phyloP scores from a whole-genome alignment of 495 filamentous ascomycete genomes.

The Penicillium steckii region DNA sequence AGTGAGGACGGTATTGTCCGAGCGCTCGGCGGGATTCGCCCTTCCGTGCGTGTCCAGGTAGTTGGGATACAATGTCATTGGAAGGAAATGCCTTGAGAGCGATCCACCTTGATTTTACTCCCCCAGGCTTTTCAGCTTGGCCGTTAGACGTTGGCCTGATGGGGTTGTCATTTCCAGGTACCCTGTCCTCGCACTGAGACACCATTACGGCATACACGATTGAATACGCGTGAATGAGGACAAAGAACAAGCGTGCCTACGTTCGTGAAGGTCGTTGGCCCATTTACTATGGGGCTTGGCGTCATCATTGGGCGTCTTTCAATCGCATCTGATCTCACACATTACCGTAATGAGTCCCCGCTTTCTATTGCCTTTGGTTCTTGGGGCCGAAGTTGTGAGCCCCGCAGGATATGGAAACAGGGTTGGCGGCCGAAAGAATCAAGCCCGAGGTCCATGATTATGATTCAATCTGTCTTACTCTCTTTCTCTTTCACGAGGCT shows the following conservation, averaged over 20 bases:
- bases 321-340: not conserved
- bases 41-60: slow-evolving; percentile 2
- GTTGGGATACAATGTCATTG: slow-evolving; percentile 7
- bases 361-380: not conserved
- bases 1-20: slow-evolving; percentile 3
- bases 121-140: too few species aligned
- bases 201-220: too few species aligned
- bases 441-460: too few species aligned
- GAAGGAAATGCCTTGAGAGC: not conserved
- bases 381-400: not conserved
- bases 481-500: not conserved
- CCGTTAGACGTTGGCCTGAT: not conserved
- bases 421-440: not conserved
- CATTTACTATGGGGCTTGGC: slow-evolving; percentile 2
- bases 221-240: too few species aligned
- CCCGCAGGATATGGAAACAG: not conserved
- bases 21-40: slow-evolving; percentile 6
- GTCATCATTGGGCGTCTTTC: slow-evolving; percentile 8
- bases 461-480: too few species aligned
- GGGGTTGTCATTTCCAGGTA: not conserved
- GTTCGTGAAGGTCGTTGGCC: slow-evolving; percentile 15
- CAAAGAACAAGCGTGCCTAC: slow-evolving; percentile 8
- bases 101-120: not conserved
- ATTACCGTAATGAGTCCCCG: slow-evolving; percentile 1
- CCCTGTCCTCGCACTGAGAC: too few species aligned